phyloP scores from a whole-genome alignment of 352 stramenopile genomes.

The Phytophthora podocarpi region DNA sequence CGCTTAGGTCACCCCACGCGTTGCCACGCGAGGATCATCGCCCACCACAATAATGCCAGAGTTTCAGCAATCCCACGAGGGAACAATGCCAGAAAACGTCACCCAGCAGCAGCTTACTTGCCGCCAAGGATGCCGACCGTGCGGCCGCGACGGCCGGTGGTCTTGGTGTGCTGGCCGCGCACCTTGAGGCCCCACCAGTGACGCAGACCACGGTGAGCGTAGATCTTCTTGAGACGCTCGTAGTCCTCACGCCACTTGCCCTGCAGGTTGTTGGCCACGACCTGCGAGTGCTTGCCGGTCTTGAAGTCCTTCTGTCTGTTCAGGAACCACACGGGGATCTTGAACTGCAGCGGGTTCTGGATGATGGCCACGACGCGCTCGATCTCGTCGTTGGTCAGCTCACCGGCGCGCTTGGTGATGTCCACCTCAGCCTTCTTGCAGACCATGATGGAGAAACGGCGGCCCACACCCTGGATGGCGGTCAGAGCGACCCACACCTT shows the following conservation, averaged over 20 bases:
- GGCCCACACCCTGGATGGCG: slow-evolving; percentile 86
- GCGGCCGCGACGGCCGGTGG: slow-evolving; percentile 95
- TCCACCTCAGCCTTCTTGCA: slow-evolving; percentile 99
- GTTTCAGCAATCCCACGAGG: slow-evolving; percentile 61
- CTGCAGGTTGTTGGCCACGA: slow-evolving; percentile 98
- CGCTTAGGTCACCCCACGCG: slow-evolving; percentile 29
- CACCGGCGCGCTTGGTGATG: slow-evolving; percentile 98
- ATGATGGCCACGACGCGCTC: slow-evolving; percentile 99
- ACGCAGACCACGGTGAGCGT: slow-evolving; percentile 99
- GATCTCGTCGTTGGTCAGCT: slow-evolving; percentile 99
- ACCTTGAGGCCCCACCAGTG: slow-evolving; percentile 99
- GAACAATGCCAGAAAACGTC: slow-evolving; percentile 38
- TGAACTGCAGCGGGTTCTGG: slow-evolving; percentile 99
- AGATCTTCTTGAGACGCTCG: slow-evolving; percentile 99
- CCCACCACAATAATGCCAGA: slow-evolving; percentile 65
- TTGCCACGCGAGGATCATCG: slow-evolving; percentile 30
- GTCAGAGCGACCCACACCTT: slow-evolving; percentile 90
- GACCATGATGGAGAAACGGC: slow-evolving; percentile 92
- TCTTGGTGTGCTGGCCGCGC: slow-evolving; percentile 99
- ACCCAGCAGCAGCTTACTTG: slow-evolving; percentile 69
- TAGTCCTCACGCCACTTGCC: slow-evolving; percentile 99
- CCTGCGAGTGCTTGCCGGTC: slow-evolving; percentile 99
- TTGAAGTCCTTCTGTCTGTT: slow-evolving; percentile 99
- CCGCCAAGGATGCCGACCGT: slow-evolving; percentile 83
- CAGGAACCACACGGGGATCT: slow-evolving; percentile 99